phyloP scores from a whole-genome alignment of 306 rosid genomes.

The Alnus rubra region DNA sequence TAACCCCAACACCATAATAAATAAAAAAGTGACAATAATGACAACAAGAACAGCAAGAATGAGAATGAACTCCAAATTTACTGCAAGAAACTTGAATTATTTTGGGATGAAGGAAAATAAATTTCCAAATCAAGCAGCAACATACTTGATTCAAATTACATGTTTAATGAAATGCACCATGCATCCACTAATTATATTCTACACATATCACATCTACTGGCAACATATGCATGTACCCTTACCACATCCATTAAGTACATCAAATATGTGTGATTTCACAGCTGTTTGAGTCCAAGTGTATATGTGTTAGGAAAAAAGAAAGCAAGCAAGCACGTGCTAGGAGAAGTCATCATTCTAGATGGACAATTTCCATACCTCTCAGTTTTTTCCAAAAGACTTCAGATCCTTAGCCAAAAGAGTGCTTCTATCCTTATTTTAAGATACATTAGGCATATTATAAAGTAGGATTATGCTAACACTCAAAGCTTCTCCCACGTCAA shows the following conservation, averaged over 20 bases:
- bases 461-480: not conserved
- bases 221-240: not conserved
- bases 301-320: not conserved
- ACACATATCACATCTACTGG: not conserved
- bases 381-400: not conserved
- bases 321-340: not conserved
- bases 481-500: slow-evolving; percentile 3
- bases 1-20: not conserved
- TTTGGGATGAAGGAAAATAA: not conserved
- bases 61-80: not conserved
- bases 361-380: not conserved
- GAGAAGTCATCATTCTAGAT: not conserved
- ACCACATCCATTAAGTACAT: not conserved
- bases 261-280: not conserved
- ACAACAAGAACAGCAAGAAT: not conserved
- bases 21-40: not conserved
- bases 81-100: not conserved
- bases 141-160: not conserved
- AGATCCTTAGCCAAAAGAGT: not conserved
- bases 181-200: slow-evolving; percentile 10
- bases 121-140: not conserved
- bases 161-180: not conserved
- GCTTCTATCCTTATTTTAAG: not conserved
- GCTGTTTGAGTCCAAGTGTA: not conserved
- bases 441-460: not conserved